Conservation (phyloP, 2,329 filamentous ascomycete species). For the Podosphaera fusca region DNA sequence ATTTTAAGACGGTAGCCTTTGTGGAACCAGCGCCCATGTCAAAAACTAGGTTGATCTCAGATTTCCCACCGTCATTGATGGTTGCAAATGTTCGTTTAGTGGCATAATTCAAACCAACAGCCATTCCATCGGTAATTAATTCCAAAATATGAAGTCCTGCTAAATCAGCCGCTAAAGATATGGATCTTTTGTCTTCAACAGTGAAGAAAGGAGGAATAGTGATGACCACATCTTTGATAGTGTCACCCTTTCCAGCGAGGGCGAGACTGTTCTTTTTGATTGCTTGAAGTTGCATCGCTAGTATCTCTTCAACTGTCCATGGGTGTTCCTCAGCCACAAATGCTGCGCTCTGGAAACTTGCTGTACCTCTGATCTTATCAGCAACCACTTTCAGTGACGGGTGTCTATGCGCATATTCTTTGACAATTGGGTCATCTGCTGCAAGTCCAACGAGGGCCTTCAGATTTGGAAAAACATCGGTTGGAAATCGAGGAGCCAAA, state of each 20-base stretch:
- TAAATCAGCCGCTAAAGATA: constrained; percentile 64
- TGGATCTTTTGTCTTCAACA: constrained; percentile 65
- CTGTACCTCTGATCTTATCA: constrained; percentile 38
- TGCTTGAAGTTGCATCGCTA: constrained; percentile 91
- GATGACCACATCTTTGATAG: constrained; percentile 62
- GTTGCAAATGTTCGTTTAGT: constrained; percentile 76
- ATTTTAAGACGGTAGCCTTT: constrained; percentile 70
- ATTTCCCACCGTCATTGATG: constrained; percentile 58
- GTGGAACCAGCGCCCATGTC: constrained; percentile 96
- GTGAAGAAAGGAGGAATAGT: constrained; percentile 84
- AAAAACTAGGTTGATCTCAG: constrained; percentile 81
- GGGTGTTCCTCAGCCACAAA: constrained; percentile 37
- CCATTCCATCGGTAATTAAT: constrained; percentile 70
- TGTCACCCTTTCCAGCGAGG: constrained; percentile 51
- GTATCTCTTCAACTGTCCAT: constrained; percentile 70
- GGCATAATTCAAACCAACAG: constrained; percentile 88
- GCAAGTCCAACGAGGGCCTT: constrained; percentile 71
- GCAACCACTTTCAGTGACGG: constrained; percentile 51
- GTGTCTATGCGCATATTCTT: constrained; percentile 51
- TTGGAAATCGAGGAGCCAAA: constrained; percentile 65
- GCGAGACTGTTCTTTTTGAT: constrained; percentile 72
- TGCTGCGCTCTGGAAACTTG: constrained; percentile 58
- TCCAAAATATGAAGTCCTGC: constrained; percentile 71
- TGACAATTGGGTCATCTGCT: constrained; percentile 33
- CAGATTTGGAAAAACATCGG: constrained; percentile 84